Evolutionary conservation across 2,329 filamentous ascomycete species (phyloP).

Genomic region (Apiospora sp.): DNA sequence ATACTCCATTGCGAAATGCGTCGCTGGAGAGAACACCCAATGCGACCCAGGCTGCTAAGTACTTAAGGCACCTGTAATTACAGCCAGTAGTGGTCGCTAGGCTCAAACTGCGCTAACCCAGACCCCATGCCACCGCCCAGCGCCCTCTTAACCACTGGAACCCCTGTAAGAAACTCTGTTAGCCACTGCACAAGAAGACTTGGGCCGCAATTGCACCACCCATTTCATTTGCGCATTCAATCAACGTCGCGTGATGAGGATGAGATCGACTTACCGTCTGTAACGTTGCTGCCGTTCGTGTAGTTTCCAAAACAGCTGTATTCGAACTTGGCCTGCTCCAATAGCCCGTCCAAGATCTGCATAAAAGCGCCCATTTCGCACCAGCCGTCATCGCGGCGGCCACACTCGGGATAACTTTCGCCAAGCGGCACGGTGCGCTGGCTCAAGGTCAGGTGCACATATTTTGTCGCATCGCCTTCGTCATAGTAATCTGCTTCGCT

Average conservation of each 20-base stretch:
- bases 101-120: slow-evolving; percentile 5
- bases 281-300: slow-evolving; percentile 22
- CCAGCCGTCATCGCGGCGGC: slow-evolving; percentile 74
- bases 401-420: slow-evolving; percentile 69
- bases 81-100: slow-evolving; percentile 20
- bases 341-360: slow-evolving; percentile 65
- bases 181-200: background rate
- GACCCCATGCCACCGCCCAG: slow-evolving; percentile 25
- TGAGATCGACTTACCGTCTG: slow-evolving; percentile 20
- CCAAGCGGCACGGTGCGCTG: slow-evolving; percentile 77
- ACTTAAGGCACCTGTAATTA: background rate
- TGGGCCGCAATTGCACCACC: background rate
- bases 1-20: background rate
- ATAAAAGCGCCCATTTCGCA: slow-evolving; percentile 77
- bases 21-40: background rate
- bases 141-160: slow-evolving; percentile 19
- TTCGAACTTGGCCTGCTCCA: slow-evolving; percentile 66
- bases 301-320: slow-evolving; percentile 72
- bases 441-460: slow-evolving; percentile 78
- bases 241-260: no score
- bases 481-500: slow-evolving; percentile 58
- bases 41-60: background rate
- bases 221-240: background rate
- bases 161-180: background rate
- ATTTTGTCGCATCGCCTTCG: slow-evolving; percentile 61